A percentile compares a stretch with the other conserved stretches of the same genome.
Evolutionary conservation across 306 rosid species (phyloP).

Genomic region (Rosa chinensis): DNA sequence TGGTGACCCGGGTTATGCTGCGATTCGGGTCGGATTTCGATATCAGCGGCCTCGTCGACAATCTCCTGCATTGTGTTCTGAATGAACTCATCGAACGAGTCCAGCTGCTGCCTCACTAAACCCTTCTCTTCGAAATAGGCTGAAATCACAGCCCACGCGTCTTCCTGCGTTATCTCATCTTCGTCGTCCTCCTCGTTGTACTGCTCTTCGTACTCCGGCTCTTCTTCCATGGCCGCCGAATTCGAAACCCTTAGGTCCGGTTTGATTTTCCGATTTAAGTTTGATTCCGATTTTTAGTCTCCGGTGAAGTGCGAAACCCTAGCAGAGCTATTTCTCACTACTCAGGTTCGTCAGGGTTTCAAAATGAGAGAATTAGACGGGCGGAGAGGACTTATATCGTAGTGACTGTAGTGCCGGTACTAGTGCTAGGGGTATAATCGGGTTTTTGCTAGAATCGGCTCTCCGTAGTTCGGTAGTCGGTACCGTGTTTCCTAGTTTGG

Average conservation of each 20-base stretch:
- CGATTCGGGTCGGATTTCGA: conserved; percentile 93
- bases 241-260: conserved; percentile 5
- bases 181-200: conserved; percentile 68
- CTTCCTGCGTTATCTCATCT: conserved; percentile 91
- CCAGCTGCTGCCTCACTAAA: conserved; percentile 88
- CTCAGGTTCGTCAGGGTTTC: neutral
- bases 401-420: neutral
- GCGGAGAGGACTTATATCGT: neutral
- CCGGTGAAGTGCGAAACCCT: neutral
- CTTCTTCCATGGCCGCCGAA: conserved; percentile 59
- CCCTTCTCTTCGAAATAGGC: conserved; percentile 98
- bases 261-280: too few relatives aligned
- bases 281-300: neutral
- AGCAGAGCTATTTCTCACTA: neutral
- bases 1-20: conserved; percentile 98
- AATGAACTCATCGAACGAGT: conserved; percentile 94
- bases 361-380: neutral
- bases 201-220: conserved; percentile 68
- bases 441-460: neutral
- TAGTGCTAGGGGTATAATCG: neutral
- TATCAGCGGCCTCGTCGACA: conserved; percentile 88
- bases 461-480: neutral
- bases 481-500: neutral
- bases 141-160: conserved; percentile 96
- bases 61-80: conserved; percentile 98